Evolutionary conservation across 257 asterid species (phyloP).

Genomic region (Solanum tarapatanum): DNA sequence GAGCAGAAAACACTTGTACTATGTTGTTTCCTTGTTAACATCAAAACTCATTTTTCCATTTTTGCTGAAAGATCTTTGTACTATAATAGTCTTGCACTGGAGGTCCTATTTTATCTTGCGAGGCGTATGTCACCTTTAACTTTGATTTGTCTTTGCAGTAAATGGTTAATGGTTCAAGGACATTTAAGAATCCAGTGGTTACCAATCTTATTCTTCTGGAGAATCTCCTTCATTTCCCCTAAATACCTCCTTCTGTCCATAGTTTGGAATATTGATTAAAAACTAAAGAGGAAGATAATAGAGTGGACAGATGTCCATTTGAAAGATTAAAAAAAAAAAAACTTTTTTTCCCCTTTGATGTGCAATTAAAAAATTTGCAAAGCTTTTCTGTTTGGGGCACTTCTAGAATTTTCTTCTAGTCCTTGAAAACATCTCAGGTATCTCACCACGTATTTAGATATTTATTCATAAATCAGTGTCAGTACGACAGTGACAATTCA

Average conservation of each 20-base stretch:
- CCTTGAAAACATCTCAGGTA: not conserved
- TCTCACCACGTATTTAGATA: not conserved
- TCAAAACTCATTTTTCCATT: not conserved
- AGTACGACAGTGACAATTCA: not conserved
- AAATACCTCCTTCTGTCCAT: not conserved
- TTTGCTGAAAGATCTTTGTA: not conserved
- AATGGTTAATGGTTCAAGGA: not conserved
- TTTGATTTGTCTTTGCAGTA: not conserved
- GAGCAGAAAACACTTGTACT: not conserved
- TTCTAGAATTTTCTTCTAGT: not conserved
- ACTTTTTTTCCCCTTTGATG: not conserved
- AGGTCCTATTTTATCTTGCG: not conserved
- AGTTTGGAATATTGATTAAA: not conserved
- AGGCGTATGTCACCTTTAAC: not conserved
- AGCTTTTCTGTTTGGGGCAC: not conserved
- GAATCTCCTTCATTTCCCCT: not conserved
- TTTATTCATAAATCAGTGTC: not conserved
- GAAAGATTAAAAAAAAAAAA: not conserved
- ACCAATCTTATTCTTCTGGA: not conserved
- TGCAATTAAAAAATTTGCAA: not conserved
- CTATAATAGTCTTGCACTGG: not conserved
- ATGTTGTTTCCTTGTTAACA: not conserved
- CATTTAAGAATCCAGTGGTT: not conserved
- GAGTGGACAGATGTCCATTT: not conserved
- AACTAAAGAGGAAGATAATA: not conserved